Base-by-base conservation (phyloP, 495 filamentous ascomycete species). In the Penicillium samsonianum region DNA sequence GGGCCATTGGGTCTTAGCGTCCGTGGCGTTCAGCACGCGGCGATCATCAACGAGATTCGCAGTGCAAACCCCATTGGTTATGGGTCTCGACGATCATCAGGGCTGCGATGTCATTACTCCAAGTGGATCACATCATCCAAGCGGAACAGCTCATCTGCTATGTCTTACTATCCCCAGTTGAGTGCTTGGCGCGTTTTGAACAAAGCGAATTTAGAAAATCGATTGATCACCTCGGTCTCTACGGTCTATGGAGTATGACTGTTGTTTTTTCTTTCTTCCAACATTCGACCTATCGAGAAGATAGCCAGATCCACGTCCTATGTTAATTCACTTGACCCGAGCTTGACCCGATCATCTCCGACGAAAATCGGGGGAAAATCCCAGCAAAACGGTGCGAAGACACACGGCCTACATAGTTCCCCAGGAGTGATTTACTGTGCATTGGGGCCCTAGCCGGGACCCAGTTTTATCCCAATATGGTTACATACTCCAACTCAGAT, bases 31-130 rank as follows among this genome's bases (percentile, higher is more conserved):
- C 52, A 57, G 50, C 53, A 50, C 50, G 38, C 63, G 55, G 52
- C 60, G 64, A 67, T 67, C 64, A 59, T 64, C 38, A 57, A 45
- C 54, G 59, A 55, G 59, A 60, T 62, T 59, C 40, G 47, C 60
- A 59, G 62, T 31, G 57, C 10, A 11, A 12, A 12, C 23, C 7
- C 20, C 45, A 31, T 48, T 48, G 45, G 43, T 6, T 25, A 17
- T 49, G 65, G 65, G 56, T 30, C 58, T 64, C 58, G 64, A 59
- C 64, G 58, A 64, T 62, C 61, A 45, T 44, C 56, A 28, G 17
- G 26, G n/a, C 41, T 43, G 9, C 51, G 44, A 50, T 47, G 47
- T 61, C 40, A 44, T 47, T 51, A 49, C 43, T 22, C 35, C 49
- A 41, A 41, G 51, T 61, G 65, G 63, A 63, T 62, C 65, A 59